Evolutionary conservation across 2,329 filamentous ascomycete genomes (phyloP).

Genomic region (Sporothrix protearum): DNA sequence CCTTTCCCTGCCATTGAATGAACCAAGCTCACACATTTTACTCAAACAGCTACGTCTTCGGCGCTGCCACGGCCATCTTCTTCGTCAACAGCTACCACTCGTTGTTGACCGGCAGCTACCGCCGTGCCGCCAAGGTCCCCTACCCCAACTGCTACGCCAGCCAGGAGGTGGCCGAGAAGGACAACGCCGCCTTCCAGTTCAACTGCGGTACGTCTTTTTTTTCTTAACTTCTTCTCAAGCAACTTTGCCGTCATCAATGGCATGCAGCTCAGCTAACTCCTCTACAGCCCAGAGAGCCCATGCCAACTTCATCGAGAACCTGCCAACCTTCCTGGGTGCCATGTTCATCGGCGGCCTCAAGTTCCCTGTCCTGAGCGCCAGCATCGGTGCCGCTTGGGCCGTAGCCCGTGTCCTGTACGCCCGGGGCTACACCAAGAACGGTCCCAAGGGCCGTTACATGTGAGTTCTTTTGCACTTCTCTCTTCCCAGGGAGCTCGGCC

Average conservation of each 20-base stretch:
- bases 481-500: no score
- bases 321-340: constrained; percentile 49
- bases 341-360: constrained; percentile 55
- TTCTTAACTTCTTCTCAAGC: background rate
- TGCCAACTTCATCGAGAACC: constrained; percentile 61
- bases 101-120: constrained; percentile 45
- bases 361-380: constrained; percentile 50
- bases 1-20: background rate
- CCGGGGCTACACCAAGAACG: constrained; percentile 49
- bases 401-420: constrained; percentile 53
- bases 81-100: constrained; percentile 56
- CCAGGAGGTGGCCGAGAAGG: constrained; percentile 51
- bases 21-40: constrained; percentile 6
- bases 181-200: constrained; percentile 54
- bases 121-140: constrained; percentile 51
- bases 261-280: background rate
- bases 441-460: constrained; percentile 45
- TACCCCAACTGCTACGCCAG: constrained; percentile 59
- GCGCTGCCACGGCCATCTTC: constrained; percentile 54
- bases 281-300: constrained; percentile 57
- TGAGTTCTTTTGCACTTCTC: constrained; percentile 31
- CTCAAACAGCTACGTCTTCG: constrained; percentile 55
- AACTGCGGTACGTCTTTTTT: constrained; percentile 52
- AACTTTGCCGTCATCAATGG: background rate
- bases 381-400: constrained; percentile 51